Percentiles rank a stretch among this genome's conserved stretches.
These are phyloP conservation scores for Fusarium succisae DNA, from an alignment of 2,329 filamentous ascomycete species.

Conservation along the genomic window DNA sequence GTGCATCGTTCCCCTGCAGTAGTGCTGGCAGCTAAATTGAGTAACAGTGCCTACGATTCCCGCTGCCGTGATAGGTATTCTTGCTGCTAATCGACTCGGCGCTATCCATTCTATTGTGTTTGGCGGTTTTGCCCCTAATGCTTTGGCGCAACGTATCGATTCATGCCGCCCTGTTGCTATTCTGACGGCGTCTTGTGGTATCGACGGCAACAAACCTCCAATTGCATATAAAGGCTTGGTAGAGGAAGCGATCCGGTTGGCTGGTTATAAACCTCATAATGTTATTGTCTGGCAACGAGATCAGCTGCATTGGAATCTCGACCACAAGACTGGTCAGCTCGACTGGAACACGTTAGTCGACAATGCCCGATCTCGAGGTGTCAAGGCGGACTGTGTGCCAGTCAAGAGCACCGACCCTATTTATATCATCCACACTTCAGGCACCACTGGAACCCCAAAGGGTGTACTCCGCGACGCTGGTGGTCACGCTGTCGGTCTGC, in stretches of 20 bases:
- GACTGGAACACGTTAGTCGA: conserved; percentile 83
- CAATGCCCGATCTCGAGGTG: conserved; percentile 71
- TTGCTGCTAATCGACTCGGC: conserved; percentile 82
- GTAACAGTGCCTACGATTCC: conserved; percentile 93
- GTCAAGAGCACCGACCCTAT: conserved; percentile 80
- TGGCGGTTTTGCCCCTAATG: conserved; percentile 84
- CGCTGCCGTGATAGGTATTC: conserved; percentile 83
- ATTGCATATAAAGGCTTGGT: conserved; percentile 82
- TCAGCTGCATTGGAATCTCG: conserved; percentile 77
- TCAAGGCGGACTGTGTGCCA: conserved; percentile 79
- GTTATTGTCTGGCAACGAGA: conserved; percentile 87
- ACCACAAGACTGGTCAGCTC: conserved; percentile 73
- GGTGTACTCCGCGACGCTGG: conserved; percentile 84
- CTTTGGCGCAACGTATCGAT: conserved; percentile 89
- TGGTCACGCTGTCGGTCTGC: conserved; percentile 86
- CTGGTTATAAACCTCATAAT: conserved; percentile 75
- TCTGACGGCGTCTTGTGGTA: conserved; percentile 90
- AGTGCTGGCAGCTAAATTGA: background rate
- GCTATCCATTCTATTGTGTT: conserved; percentile 94
- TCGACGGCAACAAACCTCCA: conserved; percentile 85
- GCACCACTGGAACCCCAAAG: conserved; percentile 85
- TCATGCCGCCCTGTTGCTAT: conserved; percentile 79
- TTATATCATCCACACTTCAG: conserved; percentile 92
- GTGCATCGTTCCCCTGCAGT: background rate
- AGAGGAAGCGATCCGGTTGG: conserved; percentile 74